These are phyloP conservation scores for Dryas integrifolia DNA, from an alignment of 331 rosid genomes.

Conservation along the genomic window DNA sequence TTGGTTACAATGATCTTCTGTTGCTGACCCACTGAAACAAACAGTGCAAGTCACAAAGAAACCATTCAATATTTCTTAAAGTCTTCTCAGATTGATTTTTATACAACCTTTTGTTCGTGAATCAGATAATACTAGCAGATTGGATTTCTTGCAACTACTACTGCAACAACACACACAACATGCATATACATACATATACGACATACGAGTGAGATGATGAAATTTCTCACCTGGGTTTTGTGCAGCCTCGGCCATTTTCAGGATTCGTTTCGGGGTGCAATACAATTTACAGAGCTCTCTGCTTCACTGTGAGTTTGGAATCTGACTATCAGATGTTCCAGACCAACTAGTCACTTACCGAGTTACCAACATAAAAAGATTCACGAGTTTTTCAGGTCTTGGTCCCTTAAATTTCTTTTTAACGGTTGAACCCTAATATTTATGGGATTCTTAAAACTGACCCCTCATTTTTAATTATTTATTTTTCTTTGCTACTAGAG, in stretches of 20 bases:
- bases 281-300: not conserved
- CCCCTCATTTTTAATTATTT: too few species aligned
- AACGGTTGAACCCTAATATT: too few species aligned
- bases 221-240: conserved; percentile 50
- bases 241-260: conserved; percentile 51
- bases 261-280: conserved; percentile 10
- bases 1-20: conserved; percentile 46
- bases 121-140: not conserved
- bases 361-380: too few species aligned
- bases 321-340: not conserved
- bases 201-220: not conserved
- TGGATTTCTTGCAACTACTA: not conserved
- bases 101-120: not conserved
- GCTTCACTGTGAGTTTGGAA: not conserved
- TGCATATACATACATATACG: not conserved
- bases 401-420: not conserved
- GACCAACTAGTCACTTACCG: too few species aligned
- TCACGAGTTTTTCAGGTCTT: not conserved
- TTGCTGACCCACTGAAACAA: conserved; percentile 41
- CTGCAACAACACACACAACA: not conserved
- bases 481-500: too few species aligned
- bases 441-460: too few species aligned
- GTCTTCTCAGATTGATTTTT: not conserved
- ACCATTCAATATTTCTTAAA: not conserved
- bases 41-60: conserved; percentile 22